Evolutionary conservation across 23 red algal species (phyloP).

Genomic region (Gracilariopsis chorda): DNA sequence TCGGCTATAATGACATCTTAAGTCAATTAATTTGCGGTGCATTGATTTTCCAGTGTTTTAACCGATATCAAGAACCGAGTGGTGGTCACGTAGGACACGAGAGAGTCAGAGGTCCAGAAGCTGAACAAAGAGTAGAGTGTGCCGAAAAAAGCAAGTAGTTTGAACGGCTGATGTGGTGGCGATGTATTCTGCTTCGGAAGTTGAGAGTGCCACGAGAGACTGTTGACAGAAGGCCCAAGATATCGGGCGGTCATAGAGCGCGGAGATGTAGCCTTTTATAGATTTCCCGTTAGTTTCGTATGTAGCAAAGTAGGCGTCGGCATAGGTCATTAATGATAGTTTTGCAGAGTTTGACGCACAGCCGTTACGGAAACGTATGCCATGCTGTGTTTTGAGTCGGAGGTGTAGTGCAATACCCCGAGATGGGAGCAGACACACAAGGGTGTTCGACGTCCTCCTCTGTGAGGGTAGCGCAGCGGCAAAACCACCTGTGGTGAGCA

Average conservation of each 20-base stretch:
- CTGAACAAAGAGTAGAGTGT: too few relatives aligned
- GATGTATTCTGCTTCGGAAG: background rate
- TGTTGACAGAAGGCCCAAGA: background rate
- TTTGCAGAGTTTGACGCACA: too few relatives aligned
- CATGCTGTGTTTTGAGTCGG: background rate
- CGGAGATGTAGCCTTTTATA: background rate
- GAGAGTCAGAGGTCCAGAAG: background rate
- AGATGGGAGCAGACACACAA: too few relatives aligned
- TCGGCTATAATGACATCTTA: conserved; percentile 9
- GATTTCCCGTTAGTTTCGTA: background rate
- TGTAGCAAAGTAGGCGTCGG: background rate
- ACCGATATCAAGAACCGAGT: background rate
- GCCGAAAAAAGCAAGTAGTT: too few relatives aligned
- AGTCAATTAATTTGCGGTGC: background rate
- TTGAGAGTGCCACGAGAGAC: background rate
- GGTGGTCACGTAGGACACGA: background rate
- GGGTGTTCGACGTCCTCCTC: too few relatives aligned
- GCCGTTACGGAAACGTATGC: too few relatives aligned
- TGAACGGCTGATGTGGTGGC: background rate
- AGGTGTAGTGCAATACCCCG: too few relatives aligned
- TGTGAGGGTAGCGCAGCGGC: too few relatives aligned
- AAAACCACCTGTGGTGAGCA: too few relatives aligned
- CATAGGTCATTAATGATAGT: background rate
- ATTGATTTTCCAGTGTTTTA: background rate
- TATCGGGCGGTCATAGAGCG: background rate